A percentile compares a stretch with the other conserved stretches of the same genome.
These are phyloP conservation scores for Corymbia calophylla DNA, from an alignment of 441 rosid species.

Conservation along the genomic window DNA sequence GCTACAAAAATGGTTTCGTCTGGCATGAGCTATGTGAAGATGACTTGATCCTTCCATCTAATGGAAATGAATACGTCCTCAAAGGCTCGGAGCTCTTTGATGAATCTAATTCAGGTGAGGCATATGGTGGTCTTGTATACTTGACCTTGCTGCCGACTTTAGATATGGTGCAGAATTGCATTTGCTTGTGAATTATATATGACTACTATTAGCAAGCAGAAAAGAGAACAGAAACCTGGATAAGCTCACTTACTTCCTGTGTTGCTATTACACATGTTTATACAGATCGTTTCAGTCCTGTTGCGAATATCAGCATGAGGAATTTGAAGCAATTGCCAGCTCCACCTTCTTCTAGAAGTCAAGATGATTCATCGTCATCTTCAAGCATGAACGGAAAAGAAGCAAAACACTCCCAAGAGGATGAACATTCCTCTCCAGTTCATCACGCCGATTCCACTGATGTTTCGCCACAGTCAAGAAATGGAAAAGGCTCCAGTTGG, in stretches of 20 bases:
- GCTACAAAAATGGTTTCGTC: conserved; percentile 69
- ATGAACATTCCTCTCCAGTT: conserved; percentile 66
- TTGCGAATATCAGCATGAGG: conserved; percentile 21
- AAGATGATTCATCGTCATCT: conserved; percentile 75
- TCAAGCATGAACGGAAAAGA: conserved; percentile 77
- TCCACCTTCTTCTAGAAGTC: conserved; percentile 71
- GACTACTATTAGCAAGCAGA: neutral
- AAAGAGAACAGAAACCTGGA: neutral
- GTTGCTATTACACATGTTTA: neutral
- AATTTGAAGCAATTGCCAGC: conserved; percentile 68
- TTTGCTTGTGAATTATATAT: neutral
- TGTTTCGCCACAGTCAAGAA: conserved; percentile 60
- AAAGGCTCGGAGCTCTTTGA: conserved; percentile 72
- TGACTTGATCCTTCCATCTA: conserved; percentile 56
- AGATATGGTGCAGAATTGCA: neutral
- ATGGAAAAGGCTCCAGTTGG: conserved; percentile 57
- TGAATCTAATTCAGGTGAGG: conserved; percentile 56
- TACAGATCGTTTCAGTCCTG: conserved; percentile 45
- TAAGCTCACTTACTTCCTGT: neutral
- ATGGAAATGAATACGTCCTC: conserved; percentile 66
- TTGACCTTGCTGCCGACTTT: neutral
- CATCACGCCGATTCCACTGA: conserved; percentile 48
- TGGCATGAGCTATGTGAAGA: conserved; percentile 73
- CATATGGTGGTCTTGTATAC: neutral
- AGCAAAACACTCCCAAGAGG: conserved; percentile 68